phyloP scores from a whole-genome alignment of 768 basidiomycete species.

The Hericium rajendrae region DNA sequence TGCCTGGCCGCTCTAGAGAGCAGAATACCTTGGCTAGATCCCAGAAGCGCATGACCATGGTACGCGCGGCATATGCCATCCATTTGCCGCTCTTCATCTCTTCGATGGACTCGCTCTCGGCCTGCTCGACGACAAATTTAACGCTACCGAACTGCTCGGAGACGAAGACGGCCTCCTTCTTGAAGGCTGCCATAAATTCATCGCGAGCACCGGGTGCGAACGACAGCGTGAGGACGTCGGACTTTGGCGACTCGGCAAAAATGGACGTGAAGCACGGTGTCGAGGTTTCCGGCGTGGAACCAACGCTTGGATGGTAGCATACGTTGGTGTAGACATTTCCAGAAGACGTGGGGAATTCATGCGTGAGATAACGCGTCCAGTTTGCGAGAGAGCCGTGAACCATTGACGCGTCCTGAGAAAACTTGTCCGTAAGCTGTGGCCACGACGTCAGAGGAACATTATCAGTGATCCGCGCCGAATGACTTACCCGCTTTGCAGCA shows the following conservation, averaged over 20 bases:
- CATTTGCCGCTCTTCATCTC: constrained; percentile 78
- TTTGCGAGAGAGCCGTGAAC: constrained; percentile 37
- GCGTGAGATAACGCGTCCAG: constrained; percentile 39
- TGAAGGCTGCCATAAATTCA: constrained; percentile 36
- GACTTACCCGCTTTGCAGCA: constrained; percentile 25
- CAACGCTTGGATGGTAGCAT: constrained; percentile 33
- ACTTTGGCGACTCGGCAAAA: constrained; percentile 25
- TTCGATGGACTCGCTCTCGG: constrained; percentile 42
- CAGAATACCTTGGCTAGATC: constrained; percentile 63
- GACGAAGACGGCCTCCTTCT: constrained; percentile 20
- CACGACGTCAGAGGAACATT: not conserved
- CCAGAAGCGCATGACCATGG: constrained; percentile 76
- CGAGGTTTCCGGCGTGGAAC: constrained; percentile 10
- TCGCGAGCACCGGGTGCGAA: constrained; percentile 42
- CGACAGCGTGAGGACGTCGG: constrained; percentile 38
- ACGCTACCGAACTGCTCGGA: constrained; percentile 30
- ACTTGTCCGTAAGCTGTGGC: constrained; percentile 5
- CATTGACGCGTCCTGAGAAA: constrained; percentile 19
- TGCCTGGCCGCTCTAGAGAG: not conserved
- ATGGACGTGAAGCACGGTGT: constrained; percentile 33
- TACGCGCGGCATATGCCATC: constrained; percentile 79
- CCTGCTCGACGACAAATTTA: constrained; percentile 41
- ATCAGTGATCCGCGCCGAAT: not conserved
- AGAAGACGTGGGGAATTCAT: constrained; percentile 29
- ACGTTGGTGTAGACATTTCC: constrained; percentile 40